Conservation (phyloP, 2,329 filamentous ascomycete species). For the Tolypocladium pustulatum region DNA sequence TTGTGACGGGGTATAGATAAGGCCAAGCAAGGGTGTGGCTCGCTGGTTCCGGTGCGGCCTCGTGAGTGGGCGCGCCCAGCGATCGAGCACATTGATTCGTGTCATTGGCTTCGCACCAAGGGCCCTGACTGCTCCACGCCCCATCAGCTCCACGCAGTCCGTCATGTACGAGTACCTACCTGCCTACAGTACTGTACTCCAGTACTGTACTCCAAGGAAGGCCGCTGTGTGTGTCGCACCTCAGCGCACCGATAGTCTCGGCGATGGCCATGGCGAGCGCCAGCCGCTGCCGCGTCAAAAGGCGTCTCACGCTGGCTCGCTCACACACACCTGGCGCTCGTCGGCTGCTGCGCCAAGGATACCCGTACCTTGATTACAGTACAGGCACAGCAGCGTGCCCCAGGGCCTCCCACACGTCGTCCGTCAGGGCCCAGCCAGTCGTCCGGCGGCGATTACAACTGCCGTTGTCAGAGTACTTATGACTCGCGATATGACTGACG, state of each 20-base stretch:
- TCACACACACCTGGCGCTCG: neutral
- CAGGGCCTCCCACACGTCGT: no score
- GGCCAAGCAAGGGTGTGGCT: constrained; percentile 2
- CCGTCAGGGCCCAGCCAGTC: neutral
- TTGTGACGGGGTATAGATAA: constrained; percentile 5
- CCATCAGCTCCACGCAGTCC: neutral
- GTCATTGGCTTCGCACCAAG: neutral
- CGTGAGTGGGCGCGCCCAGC: neutral
- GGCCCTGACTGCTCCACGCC: neutral
- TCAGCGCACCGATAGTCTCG: neutral
- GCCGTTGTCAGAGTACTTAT: neutral
- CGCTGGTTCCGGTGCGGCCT: constrained; percentile 3
- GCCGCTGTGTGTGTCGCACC: no score
- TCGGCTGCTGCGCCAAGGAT: neutral
- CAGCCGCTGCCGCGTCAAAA: neutral
- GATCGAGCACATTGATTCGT: neutral
- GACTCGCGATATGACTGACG: constrained; percentile 4
- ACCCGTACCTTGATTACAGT: no score
- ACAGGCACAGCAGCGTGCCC: no score
- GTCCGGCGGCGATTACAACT: neutral
- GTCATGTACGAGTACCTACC: no score
- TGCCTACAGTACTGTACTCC: neutral
- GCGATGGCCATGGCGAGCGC: neutral
- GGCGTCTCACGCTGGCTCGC: neutral
- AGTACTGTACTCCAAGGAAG: no score